Conservation (phyloP, 164 flowering plant species). For the Warburgia ugandensis region DNA sequence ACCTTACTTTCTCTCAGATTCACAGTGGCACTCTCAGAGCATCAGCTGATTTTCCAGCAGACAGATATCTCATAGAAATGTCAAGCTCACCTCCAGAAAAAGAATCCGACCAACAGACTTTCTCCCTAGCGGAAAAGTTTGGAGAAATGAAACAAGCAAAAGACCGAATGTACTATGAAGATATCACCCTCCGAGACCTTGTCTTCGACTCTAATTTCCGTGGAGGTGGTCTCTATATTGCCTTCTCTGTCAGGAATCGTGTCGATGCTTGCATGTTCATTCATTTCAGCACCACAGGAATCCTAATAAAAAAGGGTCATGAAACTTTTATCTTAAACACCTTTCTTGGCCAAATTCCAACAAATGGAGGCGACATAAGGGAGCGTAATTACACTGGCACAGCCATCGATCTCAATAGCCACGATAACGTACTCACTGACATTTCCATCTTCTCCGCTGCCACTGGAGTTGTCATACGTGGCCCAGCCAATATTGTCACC, state of each 20-base stretch:
- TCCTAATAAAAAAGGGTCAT: constrained; percentile 14
- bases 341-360: constrained; percentile 21
- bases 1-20: background rate
- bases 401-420: constrained; percentile 23
- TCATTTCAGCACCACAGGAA: constrained; percentile 19
- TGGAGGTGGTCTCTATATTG: constrained; percentile 38
- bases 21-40: constrained; percentile 17
- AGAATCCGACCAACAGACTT: background rate
- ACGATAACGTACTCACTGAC: constrained; percentile 51
- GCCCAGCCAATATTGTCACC: constrained; percentile 46
- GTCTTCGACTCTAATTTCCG: constrained; percentile 36
- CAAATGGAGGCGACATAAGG: constrained; percentile 38
- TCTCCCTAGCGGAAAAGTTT: background rate
- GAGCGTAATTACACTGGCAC: constrained; percentile 48
- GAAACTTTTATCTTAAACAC: constrained; percentile 17
- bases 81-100: constrained; percentile 1
- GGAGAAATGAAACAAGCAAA: constrained; percentile 25
- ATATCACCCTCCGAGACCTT: constrained; percentile 41
- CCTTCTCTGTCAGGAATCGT: constrained; percentile 39
- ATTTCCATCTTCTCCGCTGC: constrained; percentile 47
- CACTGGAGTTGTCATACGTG: constrained; percentile 34
- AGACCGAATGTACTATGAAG: no score
- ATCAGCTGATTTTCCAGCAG: constrained; percentile 33
- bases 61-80: constrained; percentile 29
- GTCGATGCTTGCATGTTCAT: constrained; percentile 20